These are phyloP conservation scores for Dacryopinax spathularia DNA, from an alignment of 768 basidiomycete genomes.

Conservation along the genomic window DNA sequence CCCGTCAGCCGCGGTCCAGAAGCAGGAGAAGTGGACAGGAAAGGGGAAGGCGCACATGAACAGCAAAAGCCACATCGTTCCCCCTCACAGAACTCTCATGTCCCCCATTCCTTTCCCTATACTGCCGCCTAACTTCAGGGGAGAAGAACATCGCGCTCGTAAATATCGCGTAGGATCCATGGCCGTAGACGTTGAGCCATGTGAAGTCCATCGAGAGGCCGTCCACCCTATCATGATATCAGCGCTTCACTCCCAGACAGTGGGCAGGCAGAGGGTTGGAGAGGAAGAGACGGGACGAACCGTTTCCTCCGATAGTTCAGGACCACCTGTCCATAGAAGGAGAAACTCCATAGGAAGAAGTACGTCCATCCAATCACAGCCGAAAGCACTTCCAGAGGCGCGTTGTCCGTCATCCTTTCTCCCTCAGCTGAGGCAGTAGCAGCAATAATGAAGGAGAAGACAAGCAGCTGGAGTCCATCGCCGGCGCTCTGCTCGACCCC, in stretches of 20 bases:
- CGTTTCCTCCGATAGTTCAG: slow-evolving; percentile 25
- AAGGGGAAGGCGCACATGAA: slow-evolving; percentile 18
- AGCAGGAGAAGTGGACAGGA: background rate
- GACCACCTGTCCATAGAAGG: slow-evolving; percentile 29
- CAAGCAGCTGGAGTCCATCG: no score
- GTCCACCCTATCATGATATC: slow-evolving; percentile 15
- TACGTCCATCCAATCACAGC: slow-evolving; percentile 15
- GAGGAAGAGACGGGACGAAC: slow-evolving; percentile 13
- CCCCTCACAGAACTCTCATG: slow-evolving; percentile 23
- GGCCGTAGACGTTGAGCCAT: slow-evolving; percentile 27
- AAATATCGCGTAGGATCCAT: slow-evolving; percentile 18
- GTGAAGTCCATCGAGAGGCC: slow-evolving; percentile 29
- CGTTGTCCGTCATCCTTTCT: slow-evolving; percentile 2
- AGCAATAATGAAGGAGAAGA: slow-evolving; percentile 7
- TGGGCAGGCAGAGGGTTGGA: no score
- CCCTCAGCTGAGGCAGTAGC: slow-evolving; percentile 6
- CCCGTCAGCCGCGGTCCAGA: background rate
- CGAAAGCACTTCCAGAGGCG: slow-evolving; percentile 6
- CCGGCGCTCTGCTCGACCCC: no score
- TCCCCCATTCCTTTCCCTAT: slow-evolving; percentile 24
- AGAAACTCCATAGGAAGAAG: slow-evolving; percentile 17
- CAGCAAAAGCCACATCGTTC: slow-evolving; percentile 29
- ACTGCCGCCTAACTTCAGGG: slow-evolving; percentile 22
- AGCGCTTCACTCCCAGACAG: background rate
- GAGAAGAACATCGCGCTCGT: slow-evolving; percentile 22